A percentile compares a stretch with the other conserved stretches of the same genome.
Evolutionary conservation across 139 green algal genomes (phyloP).

Genomic region (Tetradesmus obliquus): DNA sequence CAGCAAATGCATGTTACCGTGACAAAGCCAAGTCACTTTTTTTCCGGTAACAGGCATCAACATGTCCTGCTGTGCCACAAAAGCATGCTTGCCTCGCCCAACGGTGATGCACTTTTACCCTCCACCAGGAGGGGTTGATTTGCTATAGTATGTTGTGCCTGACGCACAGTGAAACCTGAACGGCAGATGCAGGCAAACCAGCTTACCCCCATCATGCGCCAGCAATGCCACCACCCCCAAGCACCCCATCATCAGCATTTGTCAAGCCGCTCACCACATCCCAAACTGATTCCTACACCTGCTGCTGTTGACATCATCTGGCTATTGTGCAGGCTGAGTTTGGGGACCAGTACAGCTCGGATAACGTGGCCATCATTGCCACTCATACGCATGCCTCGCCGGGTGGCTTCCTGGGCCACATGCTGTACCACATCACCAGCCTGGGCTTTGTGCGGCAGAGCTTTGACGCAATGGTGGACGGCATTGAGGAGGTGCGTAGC

Average conservation of each 20-base stretch:
- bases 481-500: slow-evolving; percentile 71
- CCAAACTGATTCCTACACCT: not conserved
- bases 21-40: no score
- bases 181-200: not conserved
- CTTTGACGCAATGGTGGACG: slow-evolving; percentile 83
- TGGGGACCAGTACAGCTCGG: slow-evolving; percentile 73
- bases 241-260: no score
- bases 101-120: no score
- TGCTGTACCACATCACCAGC: slow-evolving; percentile 82
- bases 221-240: no score
- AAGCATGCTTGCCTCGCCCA: no score
- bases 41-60: no score
- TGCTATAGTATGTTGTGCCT: not conserved
- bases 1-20: not conserved
- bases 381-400: slow-evolving; percentile 88
- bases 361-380: slow-evolving; percentile 84
- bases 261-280: not conserved
- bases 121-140: no score
- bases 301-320: not conserved
- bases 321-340: slow-evolving; percentile 58
- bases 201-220: not conserved
- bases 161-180: not conserved
- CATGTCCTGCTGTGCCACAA: no score
- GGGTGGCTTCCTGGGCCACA: slow-evolving; percentile 83
- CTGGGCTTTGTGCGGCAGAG: slow-evolving; percentile 82